Evolutionary conservation across 441 rosid species (phyloP), one percentile per base, ranked within the genome.

Genomic region (Pelargonium citronellum): DNA sequence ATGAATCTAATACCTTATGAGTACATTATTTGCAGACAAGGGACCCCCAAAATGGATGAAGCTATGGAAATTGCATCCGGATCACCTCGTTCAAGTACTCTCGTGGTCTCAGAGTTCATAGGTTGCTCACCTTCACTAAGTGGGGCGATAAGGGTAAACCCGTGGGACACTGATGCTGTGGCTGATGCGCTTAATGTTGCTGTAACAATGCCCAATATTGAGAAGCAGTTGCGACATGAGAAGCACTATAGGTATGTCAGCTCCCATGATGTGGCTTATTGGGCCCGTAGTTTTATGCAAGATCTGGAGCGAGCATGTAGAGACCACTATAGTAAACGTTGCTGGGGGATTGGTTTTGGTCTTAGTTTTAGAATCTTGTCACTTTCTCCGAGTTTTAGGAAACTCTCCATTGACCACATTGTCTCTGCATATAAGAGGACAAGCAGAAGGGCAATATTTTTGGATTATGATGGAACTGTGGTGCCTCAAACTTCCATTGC

Each of bases 51-150:
- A 20, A 79, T 90, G 92, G 82, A 88, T 49, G 73, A 83, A 73
- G 84, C n/a, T n/a, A n/a, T n/a, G n/a, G n/a, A n/a, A n/a, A n/a
- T n/a, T n/a, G n/a, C n/a, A n/a, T n/a, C n/a, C n/a, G n/a, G n/a
- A n/a, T n/a, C n/a, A n/a, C n/a, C n/a, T n/a, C n/a, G n/a, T n/a
- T n/a, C n/a, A n/a, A n/a, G n/a, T n/a, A n/a, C n/a, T n/a, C n/a
- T n/a, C n/a, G n/a, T n/a, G n/a, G n/a, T n/a, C n/a, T n/a, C n/a
- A n/a, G n/a, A n/a, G 83, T 92, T 92, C 67, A 78, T 89, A 70
- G 98, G 98, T 64, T 92, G 96, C 87, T 92, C 98, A 64, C 98
- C 98, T 61, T 92, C 96, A 68, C 73, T 92, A 67, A 92, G 94
- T 73, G 98, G 96, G 39, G 97, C 98, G 0, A 84, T 89, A 49